phyloP scores from a whole-genome alignment of 2,329 filamentous ascomycete species.

The Fusarium continuum region DNA sequence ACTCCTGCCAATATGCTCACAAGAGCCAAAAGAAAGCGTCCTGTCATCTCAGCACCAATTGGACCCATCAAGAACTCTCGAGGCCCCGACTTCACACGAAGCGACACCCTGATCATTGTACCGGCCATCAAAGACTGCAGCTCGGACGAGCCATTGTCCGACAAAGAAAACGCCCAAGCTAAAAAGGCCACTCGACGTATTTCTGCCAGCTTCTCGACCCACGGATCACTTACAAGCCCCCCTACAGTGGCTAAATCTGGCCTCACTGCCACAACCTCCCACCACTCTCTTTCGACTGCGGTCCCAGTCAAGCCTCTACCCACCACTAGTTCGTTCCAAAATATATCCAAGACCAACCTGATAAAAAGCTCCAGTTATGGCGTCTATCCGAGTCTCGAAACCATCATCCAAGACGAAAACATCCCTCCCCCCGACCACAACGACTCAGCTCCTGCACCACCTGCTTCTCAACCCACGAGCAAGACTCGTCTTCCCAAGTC shows the following conservation, averaged over 20 bases:
- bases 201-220: constrained; percentile 45
- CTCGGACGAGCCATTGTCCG: constrained; percentile 28
- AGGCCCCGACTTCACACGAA: constrained; percentile 49
- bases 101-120: constrained; percentile 49
- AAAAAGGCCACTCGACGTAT: constrained; percentile 39
- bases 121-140: constrained; percentile 49
- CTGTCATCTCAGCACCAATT: constrained; percentile 49
- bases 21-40: constrained; percentile 37
- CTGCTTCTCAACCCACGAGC: not conserved
- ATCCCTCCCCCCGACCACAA: constrained; percentile 15
- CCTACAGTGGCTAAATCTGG: constrained; percentile 46
- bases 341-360: constrained; percentile 17
- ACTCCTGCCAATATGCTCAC: constrained; percentile 22
- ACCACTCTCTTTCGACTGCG: constrained; percentile 10
- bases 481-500: constrained; percentile 54
- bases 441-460: not conserved
- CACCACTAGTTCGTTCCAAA: constrained; percentile 23
- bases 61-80: constrained; percentile 52
- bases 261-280: constrained; percentile 37
- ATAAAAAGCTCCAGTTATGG: constrained; percentile 22
- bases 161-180: constrained; percentile 4
- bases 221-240: constrained; percentile 39
- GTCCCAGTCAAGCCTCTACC: constrained; percentile 22
- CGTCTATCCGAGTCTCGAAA: constrained; percentile 13
- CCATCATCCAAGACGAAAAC: constrained; percentile 44